Evolutionary conservation across 2,329 filamentous ascomycete species (phyloP).

Genomic region (Sphaerulina vaccinii): DNA sequence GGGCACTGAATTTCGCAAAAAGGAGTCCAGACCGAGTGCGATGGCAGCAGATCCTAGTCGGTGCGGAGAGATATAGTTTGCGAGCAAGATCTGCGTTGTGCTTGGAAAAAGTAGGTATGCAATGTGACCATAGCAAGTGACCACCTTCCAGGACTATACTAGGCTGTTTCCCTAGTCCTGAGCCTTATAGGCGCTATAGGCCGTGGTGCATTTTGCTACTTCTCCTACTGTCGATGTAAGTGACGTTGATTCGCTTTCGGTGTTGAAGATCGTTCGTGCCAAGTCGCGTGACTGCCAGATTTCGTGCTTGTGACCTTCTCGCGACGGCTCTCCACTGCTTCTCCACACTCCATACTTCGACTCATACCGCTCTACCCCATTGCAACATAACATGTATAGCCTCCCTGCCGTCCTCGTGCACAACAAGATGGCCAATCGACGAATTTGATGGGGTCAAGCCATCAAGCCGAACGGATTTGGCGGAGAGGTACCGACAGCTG

Average conservation of each 20-base stretch:
- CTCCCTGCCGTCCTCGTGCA: neutral
- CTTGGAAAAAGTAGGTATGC: neutral
- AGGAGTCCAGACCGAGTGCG: neutral
- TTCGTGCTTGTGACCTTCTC: neutral
- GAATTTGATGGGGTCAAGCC: neutral
- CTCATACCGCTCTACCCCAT: too few species aligned
- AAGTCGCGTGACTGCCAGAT: neutral
- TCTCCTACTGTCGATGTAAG: too few species aligned
- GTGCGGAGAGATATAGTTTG: neutral
- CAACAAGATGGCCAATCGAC: neutral
- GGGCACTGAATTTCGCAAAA: too few species aligned
- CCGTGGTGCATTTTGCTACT: too few species aligned
- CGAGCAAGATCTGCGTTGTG: neutral
- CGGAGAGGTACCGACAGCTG: neutral
- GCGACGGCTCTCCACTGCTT: conserved; percentile 3
- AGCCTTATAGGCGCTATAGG: neutral
- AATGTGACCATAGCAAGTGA: neutral
- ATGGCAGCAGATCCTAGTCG: neutral
- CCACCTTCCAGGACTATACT: neutral
- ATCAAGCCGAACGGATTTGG: neutral
- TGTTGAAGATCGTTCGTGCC: too few species aligned
- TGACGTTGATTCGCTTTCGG: conserved; percentile 3
- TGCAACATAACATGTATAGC: neutral
- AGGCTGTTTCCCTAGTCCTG: too few species aligned
- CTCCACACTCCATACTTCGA: conserved; percentile 1